Conservation (phyloP, 768 basidiomycete genomes). For the Podaxis pistillaris region DNA sequence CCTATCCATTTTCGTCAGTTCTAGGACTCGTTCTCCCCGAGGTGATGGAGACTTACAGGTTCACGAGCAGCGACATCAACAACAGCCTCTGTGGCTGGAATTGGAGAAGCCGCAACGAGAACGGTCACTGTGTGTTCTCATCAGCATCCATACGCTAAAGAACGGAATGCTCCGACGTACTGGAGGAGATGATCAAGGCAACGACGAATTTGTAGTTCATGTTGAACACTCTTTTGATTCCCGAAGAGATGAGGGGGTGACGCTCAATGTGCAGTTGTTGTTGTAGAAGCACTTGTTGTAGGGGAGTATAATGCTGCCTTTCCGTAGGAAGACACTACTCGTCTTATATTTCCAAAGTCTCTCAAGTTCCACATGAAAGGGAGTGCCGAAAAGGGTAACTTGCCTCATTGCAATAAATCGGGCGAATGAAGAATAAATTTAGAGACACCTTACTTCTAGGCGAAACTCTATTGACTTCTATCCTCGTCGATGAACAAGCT, state of each 20-base stretch:
- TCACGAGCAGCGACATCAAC: constrained; percentile 7
- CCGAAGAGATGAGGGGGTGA: background rate
- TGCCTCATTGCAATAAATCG: background rate
- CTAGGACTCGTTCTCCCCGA: background rate
- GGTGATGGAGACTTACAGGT: background rate
- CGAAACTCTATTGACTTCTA: background rate
- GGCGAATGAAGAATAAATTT: background rate
- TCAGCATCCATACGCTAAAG: background rate
- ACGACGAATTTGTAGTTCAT: constrained; percentile 3
- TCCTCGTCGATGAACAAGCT: background rate
- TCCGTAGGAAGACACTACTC: background rate
- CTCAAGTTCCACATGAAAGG: background rate
- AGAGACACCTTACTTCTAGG: background rate
- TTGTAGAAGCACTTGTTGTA: background rate
- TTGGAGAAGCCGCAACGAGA: constrained; percentile 1
- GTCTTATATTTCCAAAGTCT: background rate
- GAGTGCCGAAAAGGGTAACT: background rate
- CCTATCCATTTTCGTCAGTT: background rate
- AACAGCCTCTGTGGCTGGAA: background rate
- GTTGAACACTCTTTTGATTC: background rate
- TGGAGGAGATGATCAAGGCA: constrained; percentile 8
- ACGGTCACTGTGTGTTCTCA: background rate
- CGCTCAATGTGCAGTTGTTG: background rate
- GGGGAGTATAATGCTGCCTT: background rate
- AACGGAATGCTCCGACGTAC: background rate